Percentiles rank a stretch among this genome's conserved stretches.
Evolutionary conservation across 2,329 filamentous ascomycete genomes (phyloP).

Genomic region (Colletotrichum lentis): DNA sequence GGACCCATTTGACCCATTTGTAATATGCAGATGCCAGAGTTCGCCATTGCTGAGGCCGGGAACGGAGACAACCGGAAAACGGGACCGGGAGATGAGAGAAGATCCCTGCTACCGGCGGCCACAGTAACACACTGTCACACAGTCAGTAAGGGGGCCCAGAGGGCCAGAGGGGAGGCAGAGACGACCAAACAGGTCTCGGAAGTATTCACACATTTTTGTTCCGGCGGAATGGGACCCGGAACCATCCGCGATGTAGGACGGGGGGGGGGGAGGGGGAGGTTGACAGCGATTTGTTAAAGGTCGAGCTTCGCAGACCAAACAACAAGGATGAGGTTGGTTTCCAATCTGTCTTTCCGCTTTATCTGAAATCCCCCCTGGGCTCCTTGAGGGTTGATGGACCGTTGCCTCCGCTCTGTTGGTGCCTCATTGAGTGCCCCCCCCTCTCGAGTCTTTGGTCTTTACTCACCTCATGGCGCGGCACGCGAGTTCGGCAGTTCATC

Average conservation of each 20-base stretch:
- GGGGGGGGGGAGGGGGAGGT: background rate
- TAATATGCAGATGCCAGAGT: conserved; percentile 1
- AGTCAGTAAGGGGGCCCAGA: no score
- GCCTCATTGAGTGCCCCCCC: no score
- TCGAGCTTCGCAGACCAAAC: background rate
- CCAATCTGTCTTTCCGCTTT: background rate
- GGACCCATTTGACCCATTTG: no score
- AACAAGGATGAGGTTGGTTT: background rate
- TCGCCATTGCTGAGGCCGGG: background rate
- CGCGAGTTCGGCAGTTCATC: background rate
- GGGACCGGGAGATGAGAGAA: background rate
- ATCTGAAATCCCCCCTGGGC: background rate
- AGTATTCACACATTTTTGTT: conserved; percentile 23
- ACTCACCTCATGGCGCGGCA: background rate
- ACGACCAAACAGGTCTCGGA: conserved; percentile 5
- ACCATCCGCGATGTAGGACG: background rate
- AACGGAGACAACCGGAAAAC: background rate
- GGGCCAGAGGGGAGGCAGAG: no score
- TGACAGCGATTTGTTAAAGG: conserved; percentile 6
- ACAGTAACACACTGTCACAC: no score
- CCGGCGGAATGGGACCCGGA: background rate
- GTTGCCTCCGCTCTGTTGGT: background rate
- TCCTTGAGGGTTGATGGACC: background rate
- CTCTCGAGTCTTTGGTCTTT: no score
- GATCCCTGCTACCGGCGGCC: background rate